Conservation (phyloP, 495 filamentous ascomycete genomes). For the Aspergillus hancockii region DNA sequence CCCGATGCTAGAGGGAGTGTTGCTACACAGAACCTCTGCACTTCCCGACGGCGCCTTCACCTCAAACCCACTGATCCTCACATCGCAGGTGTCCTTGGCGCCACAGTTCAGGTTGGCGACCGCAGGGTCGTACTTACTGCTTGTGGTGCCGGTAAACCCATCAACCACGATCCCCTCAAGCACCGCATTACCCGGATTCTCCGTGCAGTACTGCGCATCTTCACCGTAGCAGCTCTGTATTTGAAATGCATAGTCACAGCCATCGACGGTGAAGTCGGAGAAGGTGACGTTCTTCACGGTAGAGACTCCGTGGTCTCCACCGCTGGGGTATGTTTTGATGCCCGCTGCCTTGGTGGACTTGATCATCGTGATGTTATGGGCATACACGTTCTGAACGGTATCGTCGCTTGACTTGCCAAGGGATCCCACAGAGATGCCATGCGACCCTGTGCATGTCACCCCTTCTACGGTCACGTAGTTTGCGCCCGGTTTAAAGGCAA, state of each 20-base stretch:
- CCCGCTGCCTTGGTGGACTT: conserved; percentile 45
- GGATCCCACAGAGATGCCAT: conserved; percentile 44
- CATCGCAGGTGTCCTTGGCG: conserved; percentile 38
- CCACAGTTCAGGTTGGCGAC: conserved; percentile 43
- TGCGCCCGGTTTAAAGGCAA: conserved; percentile 46
- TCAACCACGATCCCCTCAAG: conserved; percentile 38
- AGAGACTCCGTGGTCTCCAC: conserved; percentile 33
- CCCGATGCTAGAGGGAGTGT: conserved; percentile 36
- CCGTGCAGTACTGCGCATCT: conserved; percentile 39
- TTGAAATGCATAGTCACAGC: conserved; percentile 48
- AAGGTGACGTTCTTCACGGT: conserved; percentile 47
- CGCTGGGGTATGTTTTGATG: conserved; percentile 45
- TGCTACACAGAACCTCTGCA: conserved; percentile 39
- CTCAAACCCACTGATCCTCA: conserved; percentile 32
- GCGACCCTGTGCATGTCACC: conserved; percentile 43
- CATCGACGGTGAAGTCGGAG: conserved; percentile 34
- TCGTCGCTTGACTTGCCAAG: conserved; percentile 34
- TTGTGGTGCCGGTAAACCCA: conserved; percentile 42
- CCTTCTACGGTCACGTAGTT: conserved; percentile 37
- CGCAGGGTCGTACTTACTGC: conserved; percentile 38
- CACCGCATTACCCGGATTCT: conserved; percentile 35
- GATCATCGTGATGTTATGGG: conserved; percentile 40
- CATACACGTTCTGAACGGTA: conserved; percentile 41
- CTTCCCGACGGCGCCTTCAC: conserved; percentile 37
- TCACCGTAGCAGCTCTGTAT: conserved; percentile 51